A percentile compares a stretch with the other conserved stretches of the same genome.
Conservation (phyloP, 805 yeast species). For the Blastobotrys americana region DNA sequence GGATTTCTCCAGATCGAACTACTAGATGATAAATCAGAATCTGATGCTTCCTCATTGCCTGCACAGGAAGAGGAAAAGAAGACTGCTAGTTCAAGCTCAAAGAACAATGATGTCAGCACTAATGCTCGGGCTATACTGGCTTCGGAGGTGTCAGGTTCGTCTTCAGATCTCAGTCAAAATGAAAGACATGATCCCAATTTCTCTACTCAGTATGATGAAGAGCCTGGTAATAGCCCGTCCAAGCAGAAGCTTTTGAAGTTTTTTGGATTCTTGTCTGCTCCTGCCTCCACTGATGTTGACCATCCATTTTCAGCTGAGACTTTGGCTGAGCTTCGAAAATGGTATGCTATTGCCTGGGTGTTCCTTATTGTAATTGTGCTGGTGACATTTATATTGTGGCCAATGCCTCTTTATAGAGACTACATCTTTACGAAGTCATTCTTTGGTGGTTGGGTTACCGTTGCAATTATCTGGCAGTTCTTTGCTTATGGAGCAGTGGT, state of each 20-base stretch:
- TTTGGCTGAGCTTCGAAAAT: slow-evolving; percentile 9
- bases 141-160: background rate
- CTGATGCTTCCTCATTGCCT: background rate
- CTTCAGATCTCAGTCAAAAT: background rate
- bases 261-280: slow-evolving; percentile 6
- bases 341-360: slow-evolving; percentile 10
- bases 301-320: slow-evolving; percentile 12
- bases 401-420: slow-evolving; percentile 72
- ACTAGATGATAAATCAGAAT: slow-evolving; percentile 4
- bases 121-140: no score
- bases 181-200: no score
- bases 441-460: slow-evolving; percentile 77
- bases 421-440: slow-evolving; percentile 62
- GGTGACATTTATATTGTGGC: slow-evolving; percentile 62
- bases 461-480: slow-evolving; percentile 64
- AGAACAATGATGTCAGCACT: background rate
- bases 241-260: slow-evolving; percentile 3
- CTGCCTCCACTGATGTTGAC: slow-evolving; percentile 1
- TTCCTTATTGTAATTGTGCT: slow-evolving; percentile 33
- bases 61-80: background rate
- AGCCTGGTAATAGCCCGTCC: background rate
- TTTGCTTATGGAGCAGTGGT: slow-evolving; percentile 32
- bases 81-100: slow-evolving; percentile 34
- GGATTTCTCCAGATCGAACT: slow-evolving; percentile 6
- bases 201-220: no score